These are phyloP conservation scores for Beauveria australis DNA, from an alignment of 2,329 filamentous ascomycete species.

Conservation along the genomic window DNA sequence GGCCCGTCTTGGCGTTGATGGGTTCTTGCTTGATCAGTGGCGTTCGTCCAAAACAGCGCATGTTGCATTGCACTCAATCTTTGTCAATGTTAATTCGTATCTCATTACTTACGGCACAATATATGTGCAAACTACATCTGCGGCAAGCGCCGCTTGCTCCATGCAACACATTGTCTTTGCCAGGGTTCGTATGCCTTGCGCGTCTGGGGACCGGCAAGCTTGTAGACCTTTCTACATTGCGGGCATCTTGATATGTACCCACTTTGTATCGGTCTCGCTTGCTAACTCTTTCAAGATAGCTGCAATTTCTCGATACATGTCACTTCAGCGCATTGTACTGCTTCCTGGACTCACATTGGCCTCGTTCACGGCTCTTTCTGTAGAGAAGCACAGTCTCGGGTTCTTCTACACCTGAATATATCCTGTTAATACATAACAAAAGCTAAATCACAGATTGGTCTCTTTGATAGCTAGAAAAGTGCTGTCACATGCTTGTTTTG, in stretches of 20 bases:
- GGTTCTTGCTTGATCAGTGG: background rate
- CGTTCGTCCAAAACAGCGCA: background rate
- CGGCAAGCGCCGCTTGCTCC: slow-evolving; percentile 50
- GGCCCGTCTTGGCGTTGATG: background rate
- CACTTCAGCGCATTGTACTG: background rate
- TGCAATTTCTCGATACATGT: background rate
- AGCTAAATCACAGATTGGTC: background rate
- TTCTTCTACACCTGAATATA: slow-evolving; percentile 54
- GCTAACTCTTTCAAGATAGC: background rate
- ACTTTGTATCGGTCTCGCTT: slow-evolving; percentile 18
- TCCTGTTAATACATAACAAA: slow-evolving; percentile 40
- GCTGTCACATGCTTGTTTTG: background rate
- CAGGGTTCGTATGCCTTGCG: slow-evolving; percentile 46
- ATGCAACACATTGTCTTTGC: slow-evolving; percentile 57
- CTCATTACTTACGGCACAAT: slow-evolving; percentile 59
- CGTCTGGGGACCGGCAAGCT: slow-evolving; percentile 47
- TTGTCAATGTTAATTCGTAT: slow-evolving; percentile 52
- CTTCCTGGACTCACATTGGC: background rate
- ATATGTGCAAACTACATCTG: slow-evolving; percentile 49
- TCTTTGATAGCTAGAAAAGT: background rate
- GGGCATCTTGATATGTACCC: slow-evolving; percentile 56
- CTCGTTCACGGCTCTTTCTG: slow-evolving; percentile 38
- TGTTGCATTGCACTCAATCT: slow-evolving; percentile 25
- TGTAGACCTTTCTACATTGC: slow-evolving; percentile 58
- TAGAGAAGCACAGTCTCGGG: slow-evolving; percentile 44